Evolutionary conservation across 768 basidiomycete species (phyloP), one percentile per base, ranked within the genome.

Genomic region (Rhodotorula babjevae): DNA sequence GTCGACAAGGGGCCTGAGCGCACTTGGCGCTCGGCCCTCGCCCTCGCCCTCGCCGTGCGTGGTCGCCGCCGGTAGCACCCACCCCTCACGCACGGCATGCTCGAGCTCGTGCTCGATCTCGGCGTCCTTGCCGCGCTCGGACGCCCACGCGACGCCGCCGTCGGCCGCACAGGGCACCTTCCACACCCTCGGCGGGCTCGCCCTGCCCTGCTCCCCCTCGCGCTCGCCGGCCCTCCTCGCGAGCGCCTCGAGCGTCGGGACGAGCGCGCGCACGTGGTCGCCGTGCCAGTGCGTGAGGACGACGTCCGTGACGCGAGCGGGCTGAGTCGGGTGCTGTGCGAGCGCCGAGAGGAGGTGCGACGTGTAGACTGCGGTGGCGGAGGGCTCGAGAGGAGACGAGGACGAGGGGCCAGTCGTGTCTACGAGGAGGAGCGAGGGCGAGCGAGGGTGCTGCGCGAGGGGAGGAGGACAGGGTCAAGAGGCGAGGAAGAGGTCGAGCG

Each of bases 281-380:
- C 83, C 82, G 79, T 98, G 95, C 85, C 88, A 88, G 80, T 98
- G 95, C 0, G 93, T 92, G 67, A 98, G 84, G 77, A 98, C 84
- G 81, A 98, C 91, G 79, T 97, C 93, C 19, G 91, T 91, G 61
- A 97, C 82, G 61, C 88, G 85, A 15, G 87, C 60, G 33, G 69
- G 67, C 47, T 68, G 62, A 21, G 77, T 76, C 3, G 40, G 65
- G n/a, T 64, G 68, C 1, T 60, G 10, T 2, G 81, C 77, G 36
- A 75, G 72, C 33, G 61, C 56, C 8, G 70, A 58, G 27, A 62
- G 78, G 53, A 95, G 87, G 61, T 87, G 68, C 18, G 89, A 85
- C 27, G 87, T 84, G 79, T 93, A 95, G 58, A 84, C 84, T 7
- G 36, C 27, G 18, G 53, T 9, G 36, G 58, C 10, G 1, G 40